Base-by-base conservation (phyloP, 2,329 filamentous ascomycete genomes). In the Clonostachys rhizophaga region DNA sequence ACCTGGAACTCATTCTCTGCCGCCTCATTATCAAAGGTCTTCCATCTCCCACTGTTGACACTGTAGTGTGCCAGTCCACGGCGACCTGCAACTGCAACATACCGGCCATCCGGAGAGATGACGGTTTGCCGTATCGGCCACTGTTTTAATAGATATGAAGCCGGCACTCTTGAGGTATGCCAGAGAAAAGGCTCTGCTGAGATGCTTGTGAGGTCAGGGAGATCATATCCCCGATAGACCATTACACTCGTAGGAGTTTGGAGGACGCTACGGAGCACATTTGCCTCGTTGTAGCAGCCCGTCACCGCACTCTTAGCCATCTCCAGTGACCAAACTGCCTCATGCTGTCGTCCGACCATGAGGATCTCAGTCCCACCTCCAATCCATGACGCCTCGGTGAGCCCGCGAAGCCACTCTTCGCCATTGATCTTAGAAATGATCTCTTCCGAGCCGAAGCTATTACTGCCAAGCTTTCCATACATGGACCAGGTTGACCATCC, bases 401-500 rank as follows among this genome's bases (percentile, higher is more conserved):
- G 76, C 5, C 91, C 89, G 6, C 79, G 76, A n/a, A 97, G 74
- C 90, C 92, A 97, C 41, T 81, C 78, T 60, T 99, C 92, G 30
- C 78, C 79, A 58, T 94, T 92, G 7, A 70, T 69, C 43, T 77
- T 69, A 3, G 84, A 82, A 36, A 90, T 72, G 3, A 70, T 67
- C 24, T 74, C 71, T 56, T 95, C 88, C 12, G 81, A 76, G 7
- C 78, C 76, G 62, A 97, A 97, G 60, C 89, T 96, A 55, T 83
- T 89, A 47, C 87, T 91, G 13, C 91, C 86, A 3, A 86, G 79
- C 65, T 96, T 96, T 34, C 94, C 94, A 66, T 95, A 99, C 36
- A 97, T 94, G 63, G 92, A 97, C 92, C 92, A 99, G 42, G 85
- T 92, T 5, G 89, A 87, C 94, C 94, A 99, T 1, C 94, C 95